These are phyloP conservation scores for Rosa hybrid DNA, from an alignment of 331 rosid species.

Conservation along the genomic window DNA sequence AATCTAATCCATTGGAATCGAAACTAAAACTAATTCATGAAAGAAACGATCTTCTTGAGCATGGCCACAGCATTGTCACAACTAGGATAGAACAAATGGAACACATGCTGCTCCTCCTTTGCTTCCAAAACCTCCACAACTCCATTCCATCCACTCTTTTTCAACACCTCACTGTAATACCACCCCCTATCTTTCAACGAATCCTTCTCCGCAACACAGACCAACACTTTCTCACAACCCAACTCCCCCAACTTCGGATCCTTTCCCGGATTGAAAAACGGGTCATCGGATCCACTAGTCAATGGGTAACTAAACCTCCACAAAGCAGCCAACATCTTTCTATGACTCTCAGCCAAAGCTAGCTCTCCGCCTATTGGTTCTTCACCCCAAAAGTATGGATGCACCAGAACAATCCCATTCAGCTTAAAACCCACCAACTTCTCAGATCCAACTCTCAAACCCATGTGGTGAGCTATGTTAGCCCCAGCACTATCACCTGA, in stretches of 20 bases:
- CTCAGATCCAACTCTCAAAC: not conserved
- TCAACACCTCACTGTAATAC: conserved; percentile 9
- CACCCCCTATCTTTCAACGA: conserved; percentile 4
- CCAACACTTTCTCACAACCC: conserved; percentile 27
- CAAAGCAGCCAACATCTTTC: not conserved
- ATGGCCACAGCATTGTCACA: conserved; percentile 19
- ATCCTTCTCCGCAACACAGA: conserved; percentile 34
- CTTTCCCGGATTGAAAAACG: conserved; percentile 9
- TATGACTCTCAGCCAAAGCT: not conserved
- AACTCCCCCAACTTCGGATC: conserved; percentile 23
- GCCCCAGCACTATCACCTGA: conserved; percentile 38
- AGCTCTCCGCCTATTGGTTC: not conserved
- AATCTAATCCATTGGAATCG: not conserved
- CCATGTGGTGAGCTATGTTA: conserved; percentile 26
- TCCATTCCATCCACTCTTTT: conserved; percentile 18
- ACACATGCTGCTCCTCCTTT: conserved; percentile 12
- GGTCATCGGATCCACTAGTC: conserved; percentile 24
- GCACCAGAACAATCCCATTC: conserved; percentile 24
- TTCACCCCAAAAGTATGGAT: conserved; percentile 24
- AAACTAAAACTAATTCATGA: not conserved
- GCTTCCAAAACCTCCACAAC: conserved; percentile 3
- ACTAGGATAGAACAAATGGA: conserved; percentile 15
- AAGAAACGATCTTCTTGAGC: conserved; percentile 1
- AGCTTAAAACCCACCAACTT: not conserved
- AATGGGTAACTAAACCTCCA: not conserved